phyloP scores from a whole-genome alignment of 148 eudicot species.

The Polygonum maritimum region DNA sequence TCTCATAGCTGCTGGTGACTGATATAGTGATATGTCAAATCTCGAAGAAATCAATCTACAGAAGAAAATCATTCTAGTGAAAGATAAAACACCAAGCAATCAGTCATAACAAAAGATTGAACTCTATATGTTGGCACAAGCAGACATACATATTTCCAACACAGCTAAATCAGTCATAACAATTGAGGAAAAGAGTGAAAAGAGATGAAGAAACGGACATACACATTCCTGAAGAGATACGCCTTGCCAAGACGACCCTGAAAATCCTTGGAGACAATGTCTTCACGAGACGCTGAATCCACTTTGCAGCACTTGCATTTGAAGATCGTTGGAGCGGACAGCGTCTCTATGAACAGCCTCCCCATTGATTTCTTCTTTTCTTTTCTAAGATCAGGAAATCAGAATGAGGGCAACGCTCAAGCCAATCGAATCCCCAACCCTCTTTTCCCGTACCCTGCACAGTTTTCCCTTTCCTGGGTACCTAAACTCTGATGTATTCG shows the following conservation, averaged over 20 bases:
- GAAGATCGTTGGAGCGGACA: conserved; percentile 14
- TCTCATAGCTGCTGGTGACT: too few species aligned
- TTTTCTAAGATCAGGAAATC: too few species aligned
- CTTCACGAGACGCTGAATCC: conserved; percentile 16
- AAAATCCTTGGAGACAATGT: conserved; percentile 17
- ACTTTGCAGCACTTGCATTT: conserved; percentile 23
- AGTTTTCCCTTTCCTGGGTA: not conserved
- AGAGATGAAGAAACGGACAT: not conserved
- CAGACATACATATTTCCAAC: too few species aligned
- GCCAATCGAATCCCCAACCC: too few species aligned
- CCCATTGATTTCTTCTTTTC: conserved; percentile 3
- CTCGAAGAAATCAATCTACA: too few species aligned
- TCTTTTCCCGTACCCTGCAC: too few species aligned
- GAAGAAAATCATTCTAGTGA: too few species aligned
- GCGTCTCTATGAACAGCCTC: conserved; percentile 15
- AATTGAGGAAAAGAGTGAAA: not conserved
- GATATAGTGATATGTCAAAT: too few species aligned
- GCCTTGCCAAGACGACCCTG: conserved; percentile 17
- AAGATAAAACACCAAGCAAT: too few species aligned
- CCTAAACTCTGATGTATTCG: not conserved
- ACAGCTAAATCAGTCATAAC: not conserved
- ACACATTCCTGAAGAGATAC: conserved; percentile 19
- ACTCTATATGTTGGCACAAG: too few species aligned
- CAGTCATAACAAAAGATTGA: too few species aligned
- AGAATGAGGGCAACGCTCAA: not conserved